Evolutionary conservation across 176 grass and related monocot species (phyloP).

Genomic region (Cocos nucifera): DNA sequence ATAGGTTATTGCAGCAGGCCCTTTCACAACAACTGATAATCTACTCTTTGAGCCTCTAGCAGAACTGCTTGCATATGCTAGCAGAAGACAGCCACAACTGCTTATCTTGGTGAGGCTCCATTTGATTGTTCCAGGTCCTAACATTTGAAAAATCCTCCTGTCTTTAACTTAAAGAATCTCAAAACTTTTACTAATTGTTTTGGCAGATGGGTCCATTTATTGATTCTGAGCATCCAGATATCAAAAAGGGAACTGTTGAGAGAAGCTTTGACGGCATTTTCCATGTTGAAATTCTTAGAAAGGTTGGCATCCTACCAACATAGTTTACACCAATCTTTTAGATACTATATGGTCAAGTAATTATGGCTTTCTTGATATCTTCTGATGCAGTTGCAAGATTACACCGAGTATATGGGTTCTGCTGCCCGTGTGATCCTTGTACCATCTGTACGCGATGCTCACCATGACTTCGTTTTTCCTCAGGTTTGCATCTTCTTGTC

Average conservation of each 20-base stretch:
- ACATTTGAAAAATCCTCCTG: not conserved
- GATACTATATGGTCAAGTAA: conserved; percentile 19
- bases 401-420: conserved; percentile 61
- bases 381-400: conserved; percentile 67
- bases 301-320: conserved; percentile 31
- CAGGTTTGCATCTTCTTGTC: conserved; percentile 35
- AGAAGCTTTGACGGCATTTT: conserved; percentile 71
- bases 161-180: no score
- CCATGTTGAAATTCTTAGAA: conserved; percentile 66
- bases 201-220: conserved; percentile 95
- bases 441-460: conserved; percentile 88
- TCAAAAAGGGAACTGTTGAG: conserved; percentile 72
- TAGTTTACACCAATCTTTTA: conserved; percentile 13
- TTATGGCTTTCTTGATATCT: conserved; percentile 6
- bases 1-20: conserved; percentile 81
- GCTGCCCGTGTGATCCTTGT: conserved; percentile 54
- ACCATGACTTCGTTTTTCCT: conserved; percentile 88
- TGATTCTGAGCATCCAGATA: conserved; percentile 88
- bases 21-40: conserved; percentile 91
- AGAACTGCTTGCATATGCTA: conserved; percentile 85
- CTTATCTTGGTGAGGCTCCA: conserved; percentile 62
- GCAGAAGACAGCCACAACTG: conserved; percentile 69
- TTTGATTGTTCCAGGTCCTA: conserved; percentile 8
- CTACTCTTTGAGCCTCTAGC: conserved; percentile 81
- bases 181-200: not conserved